A percentile compares a stretch with the other conserved stretches of the same genome.
phyloP scores from a whole-genome alignment of 75 land plant genomes.

The Chamaecyparis obtusa region DNA sequence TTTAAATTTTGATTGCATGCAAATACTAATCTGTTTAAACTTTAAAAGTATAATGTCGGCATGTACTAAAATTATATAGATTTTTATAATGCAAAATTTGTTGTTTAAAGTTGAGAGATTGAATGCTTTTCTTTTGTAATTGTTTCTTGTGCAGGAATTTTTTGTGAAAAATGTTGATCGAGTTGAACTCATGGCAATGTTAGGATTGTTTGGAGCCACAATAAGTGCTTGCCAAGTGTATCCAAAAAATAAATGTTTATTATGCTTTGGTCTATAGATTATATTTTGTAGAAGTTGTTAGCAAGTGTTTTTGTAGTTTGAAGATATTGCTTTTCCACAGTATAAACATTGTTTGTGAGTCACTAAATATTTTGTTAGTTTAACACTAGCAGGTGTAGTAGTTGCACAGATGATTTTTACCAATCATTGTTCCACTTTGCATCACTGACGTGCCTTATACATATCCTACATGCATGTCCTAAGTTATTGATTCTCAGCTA shows the following conservation, averaged over 20 bases:
- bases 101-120: neutral
- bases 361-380: neutral
- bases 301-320: neutral
- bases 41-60: neutral
- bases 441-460: neutral
- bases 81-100: neutral
- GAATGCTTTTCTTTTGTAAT: neutral
- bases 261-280: neutral
- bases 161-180: constrained; percentile 81
- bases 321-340: neutral
- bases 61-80: neutral
- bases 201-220: constrained; percentile 91
- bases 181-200: constrained; percentile 83
- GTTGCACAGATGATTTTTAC: neutral
- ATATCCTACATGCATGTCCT: neutral
- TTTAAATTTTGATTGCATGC: neutral
- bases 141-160: constrained; percentile 64
- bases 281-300: neutral
- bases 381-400: neutral
- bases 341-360: neutral
- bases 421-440: neutral
- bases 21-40: neutral
- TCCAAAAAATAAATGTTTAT: constrained; percentile 36
- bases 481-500: neutral
- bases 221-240: constrained; percentile 95